phyloP scores from a whole-genome alignment of 306 rosid genomes.

The Spatholobus suberectus region DNA sequence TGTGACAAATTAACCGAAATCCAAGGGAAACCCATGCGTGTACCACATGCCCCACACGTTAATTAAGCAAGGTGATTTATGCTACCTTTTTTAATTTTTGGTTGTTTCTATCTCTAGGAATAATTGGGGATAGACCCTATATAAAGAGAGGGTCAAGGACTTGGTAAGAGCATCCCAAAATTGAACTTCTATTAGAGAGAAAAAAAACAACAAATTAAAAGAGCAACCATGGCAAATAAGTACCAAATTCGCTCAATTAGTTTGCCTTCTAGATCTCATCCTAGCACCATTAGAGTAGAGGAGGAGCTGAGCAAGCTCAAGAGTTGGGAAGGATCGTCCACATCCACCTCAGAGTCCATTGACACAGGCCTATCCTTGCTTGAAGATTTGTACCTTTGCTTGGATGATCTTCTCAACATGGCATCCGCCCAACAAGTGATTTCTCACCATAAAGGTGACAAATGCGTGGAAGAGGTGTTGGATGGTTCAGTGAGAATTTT shows the following conservation, averaged over 20 bases:
- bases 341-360: constrained; percentile 51
- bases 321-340: constrained; percentile 51
- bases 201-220: neutral
- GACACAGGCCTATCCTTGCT: constrained; percentile 51
- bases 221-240: constrained; percentile 55
- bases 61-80: neutral
- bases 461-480: constrained; percentile 61
- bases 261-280: constrained; percentile 77
- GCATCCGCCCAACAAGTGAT: constrained; percentile 63
- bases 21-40: constrained; percentile 41
- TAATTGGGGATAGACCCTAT: neutral
- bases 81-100: neutral
- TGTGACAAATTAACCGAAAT: constrained; percentile 48
- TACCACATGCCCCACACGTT: constrained; percentile 51
- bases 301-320: constrained; percentile 65
- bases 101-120: neutral
- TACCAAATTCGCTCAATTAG: constrained; percentile 65
- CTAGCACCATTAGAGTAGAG: constrained; percentile 62
- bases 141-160: neutral
- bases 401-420: constrained; percentile 73
- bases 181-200: neutral
- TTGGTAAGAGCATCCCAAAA: constrained; percentile 17
- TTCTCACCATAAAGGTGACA: constrained; percentile 46
- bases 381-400: constrained; percentile 55
- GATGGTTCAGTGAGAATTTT: constrained; percentile 68